Evolutionary conservation across 306 rosid genomes (phyloP).

Genomic region (Heteromeles arbutifolia): DNA sequence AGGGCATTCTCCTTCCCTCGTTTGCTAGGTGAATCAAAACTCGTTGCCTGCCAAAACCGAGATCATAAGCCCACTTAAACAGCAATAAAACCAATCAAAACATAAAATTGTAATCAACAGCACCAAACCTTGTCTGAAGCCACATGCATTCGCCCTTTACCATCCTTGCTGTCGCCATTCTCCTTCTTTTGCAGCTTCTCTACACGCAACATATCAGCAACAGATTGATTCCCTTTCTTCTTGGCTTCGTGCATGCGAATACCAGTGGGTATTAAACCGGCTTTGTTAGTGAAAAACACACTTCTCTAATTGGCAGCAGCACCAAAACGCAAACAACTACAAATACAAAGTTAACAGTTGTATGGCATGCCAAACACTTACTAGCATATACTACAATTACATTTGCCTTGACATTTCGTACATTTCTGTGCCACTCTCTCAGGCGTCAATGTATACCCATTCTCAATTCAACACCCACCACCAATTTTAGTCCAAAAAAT

Average conservation of each 20-base stretch:
- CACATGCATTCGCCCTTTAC: not conserved
- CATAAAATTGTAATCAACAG: not conserved
- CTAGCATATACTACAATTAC: conserved; percentile 84
- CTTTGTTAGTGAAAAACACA: conserved; percentile 45
- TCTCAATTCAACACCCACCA: not conserved
- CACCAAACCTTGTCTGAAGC: conserved; percentile 21
- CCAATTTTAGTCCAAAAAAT: not conserved
- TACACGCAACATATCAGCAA: conserved; percentile 43
- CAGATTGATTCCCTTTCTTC: conserved; percentile 44
- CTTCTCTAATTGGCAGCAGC: not conserved
- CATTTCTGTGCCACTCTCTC: conserved; percentile 56
- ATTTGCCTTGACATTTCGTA: conserved; percentile 65
- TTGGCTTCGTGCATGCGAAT: conserved; percentile 37
- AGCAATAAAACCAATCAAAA: not conserved
- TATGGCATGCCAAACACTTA: conserved; percentile 13
- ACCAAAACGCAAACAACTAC: conserved; percentile 11
- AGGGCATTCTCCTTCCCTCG: too few species aligned
- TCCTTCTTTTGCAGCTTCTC: conserved; percentile 7
- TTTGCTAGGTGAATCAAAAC: not conserved
- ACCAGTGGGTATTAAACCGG: conserved; percentile 71
- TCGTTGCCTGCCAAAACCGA: conserved; percentile 22
- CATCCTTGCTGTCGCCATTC: not conserved
- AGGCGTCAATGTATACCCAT: conserved; percentile 69
- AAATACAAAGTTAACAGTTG: not conserved
- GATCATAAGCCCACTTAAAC: not conserved